Conservation (phyloP, 139 green algal genomes). For the Diplosphaera chodatii region DNA sequence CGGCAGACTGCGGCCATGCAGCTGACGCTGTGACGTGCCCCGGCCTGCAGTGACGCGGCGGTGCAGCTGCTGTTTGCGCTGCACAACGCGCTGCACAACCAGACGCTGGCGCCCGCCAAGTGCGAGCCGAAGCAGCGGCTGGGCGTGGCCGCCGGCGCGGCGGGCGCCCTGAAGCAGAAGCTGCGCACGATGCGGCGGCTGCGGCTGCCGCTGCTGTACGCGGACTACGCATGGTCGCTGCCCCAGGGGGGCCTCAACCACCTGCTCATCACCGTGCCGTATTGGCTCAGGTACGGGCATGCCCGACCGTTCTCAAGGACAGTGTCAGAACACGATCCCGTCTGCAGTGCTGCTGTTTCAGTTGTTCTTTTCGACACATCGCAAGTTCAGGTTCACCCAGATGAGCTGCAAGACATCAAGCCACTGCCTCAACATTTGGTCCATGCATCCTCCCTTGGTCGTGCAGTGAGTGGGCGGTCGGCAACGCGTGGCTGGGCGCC, state of each 20-base stretch:
- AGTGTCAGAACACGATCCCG: no score
- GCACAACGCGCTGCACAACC: constrained; percentile 8
- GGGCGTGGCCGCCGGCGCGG: background rate
- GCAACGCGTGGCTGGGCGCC: background rate
- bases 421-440: background rate
- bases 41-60: constrained; percentile 1
- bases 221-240: constrained; percentile 7
- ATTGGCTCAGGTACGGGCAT: constrained; percentile 10
- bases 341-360: no score
- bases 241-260: constrained; percentile 11
- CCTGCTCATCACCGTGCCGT: constrained; percentile 15
- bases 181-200: constrained; percentile 3
- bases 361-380: no score
- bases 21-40: no score
- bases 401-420: no score
- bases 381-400: no score
- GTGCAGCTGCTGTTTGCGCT: constrained; percentile 8
- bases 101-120: background rate
- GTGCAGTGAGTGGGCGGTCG: constrained; percentile 9
- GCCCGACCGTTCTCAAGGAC: no score
- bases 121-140: background rate
- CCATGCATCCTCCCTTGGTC: background rate
- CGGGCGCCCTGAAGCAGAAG: constrained; percentile 4
- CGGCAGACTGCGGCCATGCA: no score
- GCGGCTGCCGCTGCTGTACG: constrained; percentile 4